phyloP scores from a whole-genome alignment of 2,329 filamentous ascomycete species.

The Fusarium chuoi region DNA sequence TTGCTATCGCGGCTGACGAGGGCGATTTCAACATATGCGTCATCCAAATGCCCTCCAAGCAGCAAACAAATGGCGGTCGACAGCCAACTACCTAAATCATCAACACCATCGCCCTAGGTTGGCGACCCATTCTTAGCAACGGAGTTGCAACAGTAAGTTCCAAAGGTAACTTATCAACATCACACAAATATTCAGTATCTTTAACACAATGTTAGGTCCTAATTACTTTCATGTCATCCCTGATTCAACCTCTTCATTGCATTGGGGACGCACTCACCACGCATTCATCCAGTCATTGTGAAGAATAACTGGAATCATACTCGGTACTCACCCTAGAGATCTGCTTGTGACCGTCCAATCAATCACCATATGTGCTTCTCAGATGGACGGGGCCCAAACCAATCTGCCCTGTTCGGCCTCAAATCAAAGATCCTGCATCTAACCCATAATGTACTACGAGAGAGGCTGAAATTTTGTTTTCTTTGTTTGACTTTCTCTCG shows the following conservation, averaged over 20 bases:
- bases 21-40: constrained; percentile 12
- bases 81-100: not conserved
- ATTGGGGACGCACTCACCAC: constrained; percentile 13
- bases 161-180: not conserved
- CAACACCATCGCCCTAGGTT: not conserved
- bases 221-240: not conserved
- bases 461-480: constrained; percentile 30
- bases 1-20: constrained; percentile 27
- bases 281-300: constrained; percentile 8
- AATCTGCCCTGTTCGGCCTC: not conserved
- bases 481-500: constrained; percentile 4
- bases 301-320: not conserved
- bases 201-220: not conserved
- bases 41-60: constrained; percentile 9
- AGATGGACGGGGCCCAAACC: constrained; percentile 1
- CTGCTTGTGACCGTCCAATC: not conserved
- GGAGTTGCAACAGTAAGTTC: not conserved
- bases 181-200: not conserved
- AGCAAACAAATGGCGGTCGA: constrained; percentile 8
- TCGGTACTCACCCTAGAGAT: not conserved
- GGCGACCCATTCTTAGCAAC: not conserved
- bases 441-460: not conserved
- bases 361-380: constrained; percentile 1
- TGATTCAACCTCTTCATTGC: not conserved
- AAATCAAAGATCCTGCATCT: constrained; percentile 22